Conservation (phyloP, 2,329 filamentous ascomycete species). For the Geosmithia morbida region DNA sequence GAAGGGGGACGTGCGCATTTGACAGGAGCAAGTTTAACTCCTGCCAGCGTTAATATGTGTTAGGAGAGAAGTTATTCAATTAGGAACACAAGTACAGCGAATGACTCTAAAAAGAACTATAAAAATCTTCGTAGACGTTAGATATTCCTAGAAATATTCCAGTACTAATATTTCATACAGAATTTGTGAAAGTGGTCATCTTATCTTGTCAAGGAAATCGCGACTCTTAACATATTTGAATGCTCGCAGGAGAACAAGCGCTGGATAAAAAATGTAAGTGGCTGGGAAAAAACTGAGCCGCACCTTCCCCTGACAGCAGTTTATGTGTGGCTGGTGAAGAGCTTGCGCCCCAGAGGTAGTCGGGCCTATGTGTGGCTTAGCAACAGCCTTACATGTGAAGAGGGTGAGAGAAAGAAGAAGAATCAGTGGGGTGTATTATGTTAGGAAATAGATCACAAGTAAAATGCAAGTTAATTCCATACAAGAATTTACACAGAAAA, state of each 20-base stretch:
- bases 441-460: too few species aligned
- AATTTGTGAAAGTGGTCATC: neutral
- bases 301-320: neutral
- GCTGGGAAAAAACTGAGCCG: neutral
- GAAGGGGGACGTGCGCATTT: neutral
- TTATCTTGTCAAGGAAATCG: neutral
- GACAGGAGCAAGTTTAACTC: slow-evolving; percentile 9
- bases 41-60: slow-evolving; percentile 10
- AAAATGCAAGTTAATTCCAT: too few species aligned
- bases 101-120: neutral
- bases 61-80: slow-evolving; percentile 4
- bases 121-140: neutral
- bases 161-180: too few species aligned
- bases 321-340: neutral
- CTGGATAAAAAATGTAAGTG: slow-evolving; percentile 7
- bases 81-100: neutral
- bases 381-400: neutral
- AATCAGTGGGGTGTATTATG: too few species aligned
- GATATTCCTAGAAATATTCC: too few species aligned
- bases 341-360: neutral
- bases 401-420: too few species aligned
- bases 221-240: slow-evolving; percentile 16
- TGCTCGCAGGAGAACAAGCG: slow-evolving; percentile 13
- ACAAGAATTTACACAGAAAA: too few species aligned
- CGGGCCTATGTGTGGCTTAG: neutral